Evolutionary conservation across 2,329 filamentous ascomycete species (phyloP), one percentile per base, ranked within the genome.

Genomic region (Emydomyces testavorans): DNA sequence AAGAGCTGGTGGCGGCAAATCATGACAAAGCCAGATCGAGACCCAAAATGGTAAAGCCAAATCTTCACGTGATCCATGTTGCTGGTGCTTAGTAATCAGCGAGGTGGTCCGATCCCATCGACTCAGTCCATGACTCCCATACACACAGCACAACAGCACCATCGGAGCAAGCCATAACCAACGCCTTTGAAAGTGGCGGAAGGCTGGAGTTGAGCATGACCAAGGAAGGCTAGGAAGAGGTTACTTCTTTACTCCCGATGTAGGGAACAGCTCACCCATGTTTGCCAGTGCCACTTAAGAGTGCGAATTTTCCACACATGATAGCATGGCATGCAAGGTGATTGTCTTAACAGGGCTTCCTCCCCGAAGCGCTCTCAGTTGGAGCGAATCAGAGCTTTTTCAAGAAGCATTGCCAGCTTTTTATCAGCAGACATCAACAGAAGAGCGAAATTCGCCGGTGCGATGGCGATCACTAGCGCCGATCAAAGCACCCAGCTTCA

Each of bases 281-380:
- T n/a, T 24, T 26, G 20, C 45, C 24, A 31, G 16, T 34, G 6
- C 13, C 16, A 35, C 36, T 16, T 13, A 29, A 7, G 20, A n/a
- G 36, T 18, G 35, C 34, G 36, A 8, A 31, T 1, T 8, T 6
- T 2, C 7, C 11, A n/a, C 13, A 21, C 23, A 37, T 18, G 21
- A 13, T 8, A 31, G 6, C 6, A 66, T 66, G 63, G 42, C 60
- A 23, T 50, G 37, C 37, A 65, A 56, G 49, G 54, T 57, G 55
- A 71, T 77, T 46, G 70, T 78, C 51, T 63, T 80, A 48, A 71
- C 74, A 46, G 82, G 82, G 20, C 79, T 82, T n/a, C 83, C 83
- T 2, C 63, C 72, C 28, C 59, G 65, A 24, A 64, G 63, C 7
- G 63, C 67, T 20, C 68, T 86, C 18, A 62, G 72, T 34, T 84